Evolutionary conservation across 768 basidiomycete genomes (phyloP).

Genomic region (Tulasnella calospora): DNA sequence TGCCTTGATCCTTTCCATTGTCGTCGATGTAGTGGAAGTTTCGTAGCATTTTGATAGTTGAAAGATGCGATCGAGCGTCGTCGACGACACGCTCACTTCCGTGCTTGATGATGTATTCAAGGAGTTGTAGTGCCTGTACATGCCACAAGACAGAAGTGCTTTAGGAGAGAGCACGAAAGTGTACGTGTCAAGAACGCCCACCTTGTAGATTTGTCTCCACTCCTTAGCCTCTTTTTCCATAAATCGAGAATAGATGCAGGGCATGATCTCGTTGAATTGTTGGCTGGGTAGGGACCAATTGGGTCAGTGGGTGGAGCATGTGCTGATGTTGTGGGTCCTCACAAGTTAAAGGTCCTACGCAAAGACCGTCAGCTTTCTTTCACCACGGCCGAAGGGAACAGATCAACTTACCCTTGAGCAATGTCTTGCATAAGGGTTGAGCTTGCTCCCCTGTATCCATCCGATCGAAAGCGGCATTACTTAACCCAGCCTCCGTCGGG

Average conservation of each 20-base stretch:
- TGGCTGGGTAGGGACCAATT: constrained; percentile 52
- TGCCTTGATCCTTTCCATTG: constrained; percentile 96
- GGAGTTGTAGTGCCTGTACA: constrained; percentile 74
- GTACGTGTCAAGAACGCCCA: constrained; percentile 33
- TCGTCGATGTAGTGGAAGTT: constrained; percentile 99
- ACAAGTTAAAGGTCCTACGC: constrained; percentile 97
- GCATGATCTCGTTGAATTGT: constrained; percentile 99
- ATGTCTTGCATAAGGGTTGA: constrained; percentile 99
- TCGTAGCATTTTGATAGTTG: constrained; percentile 93
- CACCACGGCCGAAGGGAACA: constrained; percentile 24
- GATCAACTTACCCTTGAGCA: constrained; percentile 74
- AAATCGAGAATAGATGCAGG: constrained; percentile 87
- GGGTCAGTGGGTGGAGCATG: not conserved
- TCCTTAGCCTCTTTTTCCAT: constrained; percentile 98
- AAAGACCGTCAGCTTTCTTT: not conserved
- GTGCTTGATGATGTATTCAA: constrained; percentile 95
- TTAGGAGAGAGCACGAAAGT: constrained; percentile 13
- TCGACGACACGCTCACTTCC: constrained; percentile 97
- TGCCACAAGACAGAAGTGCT: not conserved
- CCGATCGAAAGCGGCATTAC: not conserved
- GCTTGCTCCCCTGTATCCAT: constrained; percentile 76
- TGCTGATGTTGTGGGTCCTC: constrained; percentile 36
- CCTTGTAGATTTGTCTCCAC: constrained; percentile 99
- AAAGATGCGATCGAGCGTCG: constrained; percentile 89
- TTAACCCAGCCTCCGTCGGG: not conserved